Percentiles rank a stretch among this genome's conserved stretches.
These are phyloP conservation scores for Collybiopsis confluens DNA, from an alignment of 768 basidiomycete genomes.

Conservation along the genomic window DNA sequence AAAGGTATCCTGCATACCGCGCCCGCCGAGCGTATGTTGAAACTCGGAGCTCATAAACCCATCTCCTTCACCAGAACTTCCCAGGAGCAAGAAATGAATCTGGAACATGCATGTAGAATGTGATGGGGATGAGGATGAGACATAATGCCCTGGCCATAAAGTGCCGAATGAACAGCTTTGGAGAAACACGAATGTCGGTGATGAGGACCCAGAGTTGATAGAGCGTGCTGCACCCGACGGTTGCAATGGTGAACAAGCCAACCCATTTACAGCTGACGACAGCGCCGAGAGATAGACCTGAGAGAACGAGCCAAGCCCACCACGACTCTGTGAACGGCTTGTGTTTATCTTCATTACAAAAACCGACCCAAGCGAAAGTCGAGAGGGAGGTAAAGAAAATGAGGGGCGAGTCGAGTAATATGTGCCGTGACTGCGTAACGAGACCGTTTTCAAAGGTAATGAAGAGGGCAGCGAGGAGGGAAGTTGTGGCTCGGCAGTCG, in stretches of 20 bases:
- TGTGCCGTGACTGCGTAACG: slow-evolving; percentile 92
- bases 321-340: slow-evolving; percentile 79
- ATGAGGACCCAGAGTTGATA: slow-evolving; percentile 86
- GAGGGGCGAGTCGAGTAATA: slow-evolving; percentile 96
- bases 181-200: slow-evolving; percentile 78
- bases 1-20: slow-evolving; percentile 89
- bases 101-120: slow-evolving; percentile 99
- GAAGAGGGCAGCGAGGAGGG: slow-evolving; percentile 86
- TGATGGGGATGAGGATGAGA: slow-evolving; percentile 76
- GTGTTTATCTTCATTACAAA: slow-evolving; percentile 86
- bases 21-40: slow-evolving; percentile 89
- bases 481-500: slow-evolving; percentile 87
- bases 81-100: slow-evolving; percentile 87
- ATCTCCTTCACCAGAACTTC: slow-evolving; percentile 92
- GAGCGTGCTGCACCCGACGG: slow-evolving; percentile 81
- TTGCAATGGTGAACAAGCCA: slow-evolving; percentile 95
- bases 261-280: slow-evolving; percentile 98
- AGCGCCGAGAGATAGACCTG: slow-evolving; percentile 87
- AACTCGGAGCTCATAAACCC: slow-evolving; percentile 99
- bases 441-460: slow-evolving; percentile 97
- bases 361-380: slow-evolving; percentile 81
- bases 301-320: slow-evolving; percentile 91
- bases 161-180: slow-evolving; percentile 74
- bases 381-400: slow-evolving; percentile 96
- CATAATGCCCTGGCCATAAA: slow-evolving; percentile 88